Evolutionary conservation across 345 rosid species (phyloP).

Genomic region (Excoecaria agallocha): DNA sequence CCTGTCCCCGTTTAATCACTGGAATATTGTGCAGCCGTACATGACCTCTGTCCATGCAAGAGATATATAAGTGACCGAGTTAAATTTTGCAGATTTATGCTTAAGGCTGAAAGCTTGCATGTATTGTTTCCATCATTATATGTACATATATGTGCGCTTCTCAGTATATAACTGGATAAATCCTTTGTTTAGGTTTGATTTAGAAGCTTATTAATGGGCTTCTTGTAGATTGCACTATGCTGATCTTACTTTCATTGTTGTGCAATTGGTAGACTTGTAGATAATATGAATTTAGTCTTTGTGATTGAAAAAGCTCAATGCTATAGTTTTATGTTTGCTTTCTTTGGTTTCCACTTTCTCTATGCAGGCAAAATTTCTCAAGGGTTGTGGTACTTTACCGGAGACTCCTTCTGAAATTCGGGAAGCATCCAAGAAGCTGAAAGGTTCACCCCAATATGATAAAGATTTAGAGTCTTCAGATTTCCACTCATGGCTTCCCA

Average conservation of each 20-base stretch:
- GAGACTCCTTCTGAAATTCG: constrained; percentile 69
- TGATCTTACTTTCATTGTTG: background rate
- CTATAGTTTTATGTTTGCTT: background rate
- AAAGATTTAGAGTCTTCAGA: constrained; percentile 39
- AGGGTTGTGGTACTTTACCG: constrained; percentile 57
- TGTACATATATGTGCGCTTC: background rate
- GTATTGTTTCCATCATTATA: background rate
- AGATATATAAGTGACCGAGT: too few species aligned
- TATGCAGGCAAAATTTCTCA: constrained; percentile 65
- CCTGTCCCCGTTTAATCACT: background rate
- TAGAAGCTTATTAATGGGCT: background rate
- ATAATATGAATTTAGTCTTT: background rate
- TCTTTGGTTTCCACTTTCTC: background rate
- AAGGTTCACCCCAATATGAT: constrained; percentile 37
- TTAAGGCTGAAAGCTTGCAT: background rate
- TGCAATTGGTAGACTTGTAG: background rate
- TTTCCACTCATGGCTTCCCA: constrained; percentile 70
- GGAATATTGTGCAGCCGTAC: background rate
- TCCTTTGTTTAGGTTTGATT: background rate
- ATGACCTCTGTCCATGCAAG: background rate
- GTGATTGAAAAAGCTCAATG: background rate
- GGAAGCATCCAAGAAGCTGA: constrained; percentile 41
- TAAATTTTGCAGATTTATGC: too few species aligned
- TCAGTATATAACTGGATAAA: background rate
- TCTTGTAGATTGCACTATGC: background rate